Conservation (phyloP, 257 asterid species). For the Cruciata laevipes region DNA sequence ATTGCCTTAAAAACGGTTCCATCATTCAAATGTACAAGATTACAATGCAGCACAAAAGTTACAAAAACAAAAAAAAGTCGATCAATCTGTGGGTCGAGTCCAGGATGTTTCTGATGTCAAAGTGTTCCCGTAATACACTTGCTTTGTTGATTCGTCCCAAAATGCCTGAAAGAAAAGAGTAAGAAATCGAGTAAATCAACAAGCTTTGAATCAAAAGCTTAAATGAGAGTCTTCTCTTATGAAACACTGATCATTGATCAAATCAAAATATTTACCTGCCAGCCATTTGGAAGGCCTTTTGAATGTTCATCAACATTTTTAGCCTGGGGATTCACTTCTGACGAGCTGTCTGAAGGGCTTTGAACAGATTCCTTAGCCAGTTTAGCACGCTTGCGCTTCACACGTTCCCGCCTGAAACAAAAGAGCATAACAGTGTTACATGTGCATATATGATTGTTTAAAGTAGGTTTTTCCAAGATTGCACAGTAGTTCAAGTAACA, state of each 20-base stretch:
- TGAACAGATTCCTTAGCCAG: slow-evolving; percentile 39
- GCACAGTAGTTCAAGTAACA: neutral
- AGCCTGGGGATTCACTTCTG: slow-evolving; percentile 38
- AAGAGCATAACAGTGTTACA: neutral
- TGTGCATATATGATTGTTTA: neutral
- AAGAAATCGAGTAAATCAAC: neutral
- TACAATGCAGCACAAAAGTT: neutral
- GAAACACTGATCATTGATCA: neutral
- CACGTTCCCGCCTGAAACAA: slow-evolving; percentile 83
- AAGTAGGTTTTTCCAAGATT: neutral
- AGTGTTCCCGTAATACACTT: slow-evolving; percentile 60
- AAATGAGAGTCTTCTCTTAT: neutral
- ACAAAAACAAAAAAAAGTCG: neutral
- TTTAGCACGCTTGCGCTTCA: slow-evolving; percentile 73
- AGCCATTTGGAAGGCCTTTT: slow-evolving; percentile 76
- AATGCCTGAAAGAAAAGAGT: slow-evolving; percentile 40
- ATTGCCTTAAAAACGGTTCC: no score
- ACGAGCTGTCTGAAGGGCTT: slow-evolving; percentile 31
- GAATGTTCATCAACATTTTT: slow-evolving; percentile 52
- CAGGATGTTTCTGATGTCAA: slow-evolving; percentile 77
- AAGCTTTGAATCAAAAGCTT: neutral
- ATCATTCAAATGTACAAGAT: neutral
- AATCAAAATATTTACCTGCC: slow-evolving; percentile 55
- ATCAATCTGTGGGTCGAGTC: slow-evolving; percentile 48
- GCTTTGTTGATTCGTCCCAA: slow-evolving; percentile 79